Evolutionary conservation across 352 stramenopile genomes (phyloP), one percentile per base, ranked within the genome.

Genomic region (Thraustotheca clavata): DNA sequence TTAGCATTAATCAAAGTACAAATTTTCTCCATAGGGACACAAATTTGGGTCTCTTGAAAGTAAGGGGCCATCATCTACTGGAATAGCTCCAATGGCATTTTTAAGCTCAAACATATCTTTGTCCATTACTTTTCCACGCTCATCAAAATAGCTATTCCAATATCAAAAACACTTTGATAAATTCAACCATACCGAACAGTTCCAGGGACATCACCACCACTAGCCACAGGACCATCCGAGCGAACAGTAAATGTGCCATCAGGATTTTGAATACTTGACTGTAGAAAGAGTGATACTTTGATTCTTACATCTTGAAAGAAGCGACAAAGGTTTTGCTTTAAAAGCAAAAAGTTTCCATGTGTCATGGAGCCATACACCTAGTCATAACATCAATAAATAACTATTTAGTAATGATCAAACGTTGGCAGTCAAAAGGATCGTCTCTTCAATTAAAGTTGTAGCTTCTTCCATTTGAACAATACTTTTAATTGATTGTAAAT

Each of bases 221-320:
- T 76, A 2, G 82, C 77, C 9, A 88, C 86, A 50, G 83, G 80
- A 6, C 88, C 88, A 31, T 91, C 79, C 65, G 79, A 73, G 54
- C 87, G 77, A 35, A 97, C 76, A 9, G 75, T 68, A 5, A 97
- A 69, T 27, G 83, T 95, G 43, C 86, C 88, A 67, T 96, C 86
- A 62, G 77, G 79, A 11, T 76, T 72, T 49, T 97, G 89, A 50
- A 95, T 86, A 46, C 86, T 77, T 46, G 86, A 88, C 68, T 97
- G 87, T 34, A 97, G 67, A 63, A 96, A 96, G 47, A 97, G 78
- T 34, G 84, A 95, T 3, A 97, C 88, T 63, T 96, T 96, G 69
- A 97, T 93, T 55, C 88, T 87, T 8, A 83, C 82, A 63, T 91
- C 87, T 67, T 96, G 83, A 75, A 94, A 95, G 73, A 97, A 97